phyloP scores from a whole-genome alignment of 495 filamentous ascomycete genomes.

The Letharia columbiana region DNA sequence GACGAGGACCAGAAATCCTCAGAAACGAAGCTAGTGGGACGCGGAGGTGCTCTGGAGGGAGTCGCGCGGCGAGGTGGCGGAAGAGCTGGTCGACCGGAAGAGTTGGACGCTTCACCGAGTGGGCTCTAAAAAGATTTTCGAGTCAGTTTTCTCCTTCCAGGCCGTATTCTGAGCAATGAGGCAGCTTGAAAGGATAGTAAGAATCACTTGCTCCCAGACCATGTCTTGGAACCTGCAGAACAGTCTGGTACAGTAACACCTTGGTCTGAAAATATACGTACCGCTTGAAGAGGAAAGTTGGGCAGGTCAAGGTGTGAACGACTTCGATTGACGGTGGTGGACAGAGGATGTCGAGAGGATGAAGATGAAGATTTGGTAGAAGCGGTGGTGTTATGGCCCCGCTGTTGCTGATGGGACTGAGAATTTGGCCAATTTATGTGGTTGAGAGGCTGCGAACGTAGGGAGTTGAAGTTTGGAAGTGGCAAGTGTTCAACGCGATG shows the following conservation, averaged over 20 bases:
- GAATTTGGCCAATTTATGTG: constrained; percentile 7
- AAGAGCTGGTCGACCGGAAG: constrained; percentile 12
- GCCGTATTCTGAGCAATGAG: not conserved
- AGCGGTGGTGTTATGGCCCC: not conserved
- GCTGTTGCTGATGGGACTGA: constrained; percentile 4
- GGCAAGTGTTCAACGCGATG: constrained; percentile 8
- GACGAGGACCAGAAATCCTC: constrained; percentile 12
- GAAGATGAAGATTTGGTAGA: not conserved
- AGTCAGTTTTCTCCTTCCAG: not conserved
- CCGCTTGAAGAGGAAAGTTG: constrained; percentile 19
- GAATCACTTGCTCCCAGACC: not conserved
- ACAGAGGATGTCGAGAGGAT: not conserved
- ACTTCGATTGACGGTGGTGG: constrained; percentile 3
- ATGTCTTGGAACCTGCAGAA: not conserved
- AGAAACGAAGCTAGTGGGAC: not conserved
- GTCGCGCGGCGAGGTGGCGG: not conserved
- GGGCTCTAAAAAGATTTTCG: not conserved
- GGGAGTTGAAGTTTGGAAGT: constrained; percentile 8
- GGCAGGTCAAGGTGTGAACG: constrained; percentile 19
- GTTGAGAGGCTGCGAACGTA: constrained; percentile 11
- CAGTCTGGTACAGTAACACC: not conserved
- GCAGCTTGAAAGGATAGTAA: not conserved
- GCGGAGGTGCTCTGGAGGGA: constrained; percentile 5
- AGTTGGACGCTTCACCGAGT: constrained; percentile 6
- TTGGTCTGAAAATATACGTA: not conserved